Evolutionary conservation across 768 basidiomycete genomes (phyloP), one percentile per base, ranked within the genome.

Genomic region (Russula sp.): DNA sequence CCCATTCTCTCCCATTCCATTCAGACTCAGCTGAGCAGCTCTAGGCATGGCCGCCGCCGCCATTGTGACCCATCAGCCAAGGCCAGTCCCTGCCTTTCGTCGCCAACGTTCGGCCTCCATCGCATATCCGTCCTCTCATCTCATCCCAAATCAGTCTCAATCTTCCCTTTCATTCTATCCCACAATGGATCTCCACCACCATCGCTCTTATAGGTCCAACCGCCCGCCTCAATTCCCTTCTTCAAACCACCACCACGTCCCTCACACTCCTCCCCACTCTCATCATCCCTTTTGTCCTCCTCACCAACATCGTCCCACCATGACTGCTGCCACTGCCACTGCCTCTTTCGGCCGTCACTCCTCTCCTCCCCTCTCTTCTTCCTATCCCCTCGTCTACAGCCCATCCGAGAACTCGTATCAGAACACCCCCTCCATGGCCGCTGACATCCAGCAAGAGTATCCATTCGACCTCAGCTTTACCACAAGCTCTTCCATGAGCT

Each of bases 141-240:
- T 13, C 28, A 22, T 34, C 36, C 59, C 58, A 60, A 60, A 55
- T 64, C 63, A 20, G 59, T 60, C 63, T 24, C 64, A 65, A 49
- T 56, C 64, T 55, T 65, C 59, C 64, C 14, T 57, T 65, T 61
- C 64, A 61, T 65, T 65, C 55, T 40, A 42, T 24, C 28, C 59
- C 36, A 61, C 48, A 38, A 65, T 65, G 64, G 64, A 65, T 52
- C 49, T 42, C 59, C 58, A 61, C 59, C 58, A 61, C 20, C 26
- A 49, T 49, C 64, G 64, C 60, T 36, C 64, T 65, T 65, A 65
- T 65, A 65, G 64, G 64, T 46, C 64, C 26, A 65, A 51, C 54
- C 64, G 64, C 30, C 64, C 55, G 40, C 42, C 59, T n/a, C 59
- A 61, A 22, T 11, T 61, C 64, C 26, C 63, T 32, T 44, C 58